Conservation (phyloP, 2,329 filamentous ascomycete species). For the Calycina marina region DNA sequence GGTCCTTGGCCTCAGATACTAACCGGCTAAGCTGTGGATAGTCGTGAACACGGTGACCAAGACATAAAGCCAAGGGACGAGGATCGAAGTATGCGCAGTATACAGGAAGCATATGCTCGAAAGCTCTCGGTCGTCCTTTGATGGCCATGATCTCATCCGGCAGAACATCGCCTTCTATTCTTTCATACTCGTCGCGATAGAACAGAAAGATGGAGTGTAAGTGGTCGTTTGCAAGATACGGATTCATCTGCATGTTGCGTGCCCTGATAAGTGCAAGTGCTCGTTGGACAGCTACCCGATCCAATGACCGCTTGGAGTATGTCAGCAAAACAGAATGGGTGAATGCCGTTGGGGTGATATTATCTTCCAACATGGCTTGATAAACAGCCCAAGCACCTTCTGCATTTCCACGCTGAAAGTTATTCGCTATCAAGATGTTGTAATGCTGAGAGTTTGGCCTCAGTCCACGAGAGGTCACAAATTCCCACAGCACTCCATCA, state of each 20-base stretch:
- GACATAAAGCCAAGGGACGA: conserved; percentile 16
- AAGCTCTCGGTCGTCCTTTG: conserved; percentile 7
- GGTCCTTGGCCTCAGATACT: not conserved
- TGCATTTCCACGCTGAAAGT: conserved; percentile 48
- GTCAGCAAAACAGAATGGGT: conserved; percentile 58
- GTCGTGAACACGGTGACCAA: too few relatives aligned
- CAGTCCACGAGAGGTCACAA: conserved; percentile 44
- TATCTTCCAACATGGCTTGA: conserved; percentile 42
- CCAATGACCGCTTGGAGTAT: conserved; percentile 41
- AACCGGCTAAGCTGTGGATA: too few relatives aligned
- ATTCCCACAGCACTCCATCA: conserved; percentile 37
- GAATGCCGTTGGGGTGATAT: conserved; percentile 46
- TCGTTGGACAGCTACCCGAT: conserved; percentile 32
- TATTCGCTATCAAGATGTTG: conserved; percentile 56
- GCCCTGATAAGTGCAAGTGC: conserved; percentile 38
- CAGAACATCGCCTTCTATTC: not conserved
- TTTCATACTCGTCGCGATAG: not conserved
- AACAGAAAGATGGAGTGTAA: conserved; percentile 36
- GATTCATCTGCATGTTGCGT: conserved; percentile 29
- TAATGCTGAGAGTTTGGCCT: conserved; percentile 47
- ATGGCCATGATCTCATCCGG: not conserved
- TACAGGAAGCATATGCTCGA: conserved; percentile 20
- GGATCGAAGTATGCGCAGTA: conserved; percentile 21
- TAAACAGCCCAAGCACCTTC: conserved; percentile 51
- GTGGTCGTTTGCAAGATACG: conserved; percentile 34